Evolutionary conservation across 163 green algal genomes (phyloP).

Genomic region (Chloromonas sp.): DNA sequence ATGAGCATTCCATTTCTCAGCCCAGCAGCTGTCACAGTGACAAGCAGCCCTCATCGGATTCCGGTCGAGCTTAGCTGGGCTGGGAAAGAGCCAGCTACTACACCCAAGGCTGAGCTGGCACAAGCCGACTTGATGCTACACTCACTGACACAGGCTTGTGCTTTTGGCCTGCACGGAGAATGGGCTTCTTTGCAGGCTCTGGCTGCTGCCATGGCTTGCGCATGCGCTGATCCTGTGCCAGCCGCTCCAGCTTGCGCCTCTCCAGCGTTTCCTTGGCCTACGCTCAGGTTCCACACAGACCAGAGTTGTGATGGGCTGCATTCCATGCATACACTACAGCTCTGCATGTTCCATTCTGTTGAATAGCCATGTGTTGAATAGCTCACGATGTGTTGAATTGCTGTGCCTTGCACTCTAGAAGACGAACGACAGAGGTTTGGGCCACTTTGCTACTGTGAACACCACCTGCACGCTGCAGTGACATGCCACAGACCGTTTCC

Average conservation of each 20-base stretch:
- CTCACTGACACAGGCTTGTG: constrained; percentile 17
- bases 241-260: constrained; percentile 19
- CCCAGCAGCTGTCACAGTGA: no score
- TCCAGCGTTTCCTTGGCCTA: constrained; percentile 46
- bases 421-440: not conserved
- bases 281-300: no score
- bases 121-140: not conserved
- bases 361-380: not conserved
- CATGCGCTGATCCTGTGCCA: constrained; percentile 50
- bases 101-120: not conserved
- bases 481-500: no score
- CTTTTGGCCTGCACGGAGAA: constrained; percentile 36
- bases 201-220: constrained; percentile 42
- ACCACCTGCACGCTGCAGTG: no score
- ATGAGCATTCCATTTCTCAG: no score
- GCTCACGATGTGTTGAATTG: not conserved
- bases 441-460: no score
- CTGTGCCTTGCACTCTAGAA: not conserved
- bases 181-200: constrained; percentile 38
- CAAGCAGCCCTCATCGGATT: no score
- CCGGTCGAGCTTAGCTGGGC: no score
- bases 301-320: not conserved
- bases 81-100: no score
- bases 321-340: not conserved
- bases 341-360: constrained; percentile 1